Percentiles rank a stretch among this genome's conserved stretches.
These are phyloP conservation scores for Chlamydomonas schloesseri DNA, from an alignment of 139 green algal species.

Conservation along the genomic window DNA sequence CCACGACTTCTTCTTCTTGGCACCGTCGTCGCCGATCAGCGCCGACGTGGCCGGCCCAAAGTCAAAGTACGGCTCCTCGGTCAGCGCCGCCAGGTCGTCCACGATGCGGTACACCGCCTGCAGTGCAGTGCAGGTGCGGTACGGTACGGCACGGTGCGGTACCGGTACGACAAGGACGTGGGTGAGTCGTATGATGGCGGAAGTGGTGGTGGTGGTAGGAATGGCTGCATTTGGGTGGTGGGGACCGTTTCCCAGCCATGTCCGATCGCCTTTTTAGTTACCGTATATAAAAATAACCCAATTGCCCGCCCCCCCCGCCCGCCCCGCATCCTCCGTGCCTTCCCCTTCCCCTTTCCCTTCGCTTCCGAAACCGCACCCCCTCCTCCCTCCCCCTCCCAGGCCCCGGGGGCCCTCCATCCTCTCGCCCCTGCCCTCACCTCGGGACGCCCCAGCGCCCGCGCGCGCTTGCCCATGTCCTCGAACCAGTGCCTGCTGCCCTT, in stretches of 20 bases:
- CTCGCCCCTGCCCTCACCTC: constrained; percentile 2
- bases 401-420: neutral
- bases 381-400: neutral
- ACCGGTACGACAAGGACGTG: neutral
- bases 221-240: no score
- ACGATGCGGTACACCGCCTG: constrained; percentile 80
- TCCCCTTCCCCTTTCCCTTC: neutral
- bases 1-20: no score
- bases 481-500: constrained; percentile 54
- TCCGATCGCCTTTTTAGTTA: no score
- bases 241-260: no score
- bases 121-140: neutral
- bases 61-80: constrained; percentile 42
- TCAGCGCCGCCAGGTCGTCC: constrained; percentile 68
- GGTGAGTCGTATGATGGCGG: no score
- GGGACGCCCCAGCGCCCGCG: constrained; percentile 71
- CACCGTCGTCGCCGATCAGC: neutral
- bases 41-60: constrained; percentile 36
- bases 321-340: no score
- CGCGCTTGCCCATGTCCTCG: constrained; percentile 59
- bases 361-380: neutral
- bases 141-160: neutral
- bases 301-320: no score
- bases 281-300: no score
- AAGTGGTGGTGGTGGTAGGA: no score